These are phyloP conservation scores for Lentinula lateritia DNA, from an alignment of 768 basidiomycete species.

Conservation along the genomic window DNA sequence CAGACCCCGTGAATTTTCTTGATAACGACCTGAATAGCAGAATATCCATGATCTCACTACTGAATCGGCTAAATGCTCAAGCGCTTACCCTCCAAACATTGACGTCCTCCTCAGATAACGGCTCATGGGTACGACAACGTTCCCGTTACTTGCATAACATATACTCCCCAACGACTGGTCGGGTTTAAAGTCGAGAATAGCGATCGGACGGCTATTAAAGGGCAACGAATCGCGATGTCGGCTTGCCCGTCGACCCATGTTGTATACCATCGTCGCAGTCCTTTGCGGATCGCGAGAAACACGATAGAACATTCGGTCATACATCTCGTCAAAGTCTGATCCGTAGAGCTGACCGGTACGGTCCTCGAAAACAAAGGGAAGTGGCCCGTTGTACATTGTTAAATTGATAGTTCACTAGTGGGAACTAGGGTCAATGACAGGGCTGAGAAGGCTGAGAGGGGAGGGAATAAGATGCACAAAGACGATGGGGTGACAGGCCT, in stretches of 20 bases:
- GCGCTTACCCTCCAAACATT: conserved; percentile 58
- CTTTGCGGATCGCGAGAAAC: conserved; percentile 44
- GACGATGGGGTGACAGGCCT: background rate
- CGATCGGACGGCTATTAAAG: conserved; percentile 45
- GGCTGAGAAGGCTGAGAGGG: background rate
- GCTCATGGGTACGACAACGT: conserved; percentile 50
- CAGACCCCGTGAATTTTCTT: conserved; percentile 62
- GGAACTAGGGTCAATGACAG: background rate
- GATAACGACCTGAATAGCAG: conserved; percentile 47
- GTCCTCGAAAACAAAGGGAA: conserved; percentile 64
- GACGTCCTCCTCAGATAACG: conserved; percentile 60
- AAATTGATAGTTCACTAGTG: background rate
- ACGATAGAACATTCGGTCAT: conserved; percentile 69
- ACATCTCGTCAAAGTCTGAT: conserved; percentile 74
- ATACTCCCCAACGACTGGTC: conserved; percentile 57
- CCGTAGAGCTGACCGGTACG: conserved; percentile 48
- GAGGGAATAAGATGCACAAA: background rate
- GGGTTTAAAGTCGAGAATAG: conserved; percentile 55
- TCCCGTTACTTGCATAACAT: conserved; percentile 36
- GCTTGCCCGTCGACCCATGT: conserved; percentile 61
- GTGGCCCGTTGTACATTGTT: conserved; percentile 14
- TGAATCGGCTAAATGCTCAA: too few relatives aligned
- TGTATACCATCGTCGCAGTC: conserved; percentile 48
- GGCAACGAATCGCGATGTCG: conserved; percentile 52
- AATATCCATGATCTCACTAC: too few relatives aligned